Evolutionary conservation across 345 rosid genomes (phyloP), one percentile per base, ranked within the genome.

Genomic region (Bretschneidera sinensis): DNA sequence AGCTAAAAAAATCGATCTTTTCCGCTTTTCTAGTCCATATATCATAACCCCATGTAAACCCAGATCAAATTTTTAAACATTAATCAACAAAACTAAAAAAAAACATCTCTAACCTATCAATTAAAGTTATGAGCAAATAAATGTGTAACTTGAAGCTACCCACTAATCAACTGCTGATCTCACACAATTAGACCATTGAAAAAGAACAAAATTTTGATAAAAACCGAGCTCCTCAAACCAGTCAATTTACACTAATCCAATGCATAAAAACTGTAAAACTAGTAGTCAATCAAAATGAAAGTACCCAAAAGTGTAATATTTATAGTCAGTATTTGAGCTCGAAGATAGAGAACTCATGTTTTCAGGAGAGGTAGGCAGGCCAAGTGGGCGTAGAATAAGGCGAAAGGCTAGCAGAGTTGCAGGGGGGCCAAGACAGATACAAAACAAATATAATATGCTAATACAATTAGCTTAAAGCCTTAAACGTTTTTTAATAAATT

Each of bases 341-440:
- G 54, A 64, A 60, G 24, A 59, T 22, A 63, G 68, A 56, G 55
- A 48, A 64, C 5, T 31, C 22, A 22, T 54, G 58, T 63, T 54
- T 50, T 55, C 24, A 47, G 18, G 67, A 55, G 51, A 65, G 33
- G 5, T 53, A 54, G 22, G 31, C 39, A 17, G 34, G 62, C 55
- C 70, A 65, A 68, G 71, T 33, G 67, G 62, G 60, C 68, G 59
- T 43, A 53, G 62, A 60, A 64, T 65, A 28, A 59, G 47, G 70
- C 67, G 53, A 31, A 52, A 45, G 64, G 33, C 25, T 53, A 51
- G 78, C 64, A 57, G 58, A 61, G 22, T 17, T 56, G 57, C 67
- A 16, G 67, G 48, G 70, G 64, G 57, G 8, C 33, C 33, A 8
- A 28, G 8, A 8, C 33, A 28, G n/a, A n/a, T 28, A 28, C 5